Conservation (phyloP, 2,329 filamentous ascomycete species). For the Colletotrichum euphorbiae region DNA sequence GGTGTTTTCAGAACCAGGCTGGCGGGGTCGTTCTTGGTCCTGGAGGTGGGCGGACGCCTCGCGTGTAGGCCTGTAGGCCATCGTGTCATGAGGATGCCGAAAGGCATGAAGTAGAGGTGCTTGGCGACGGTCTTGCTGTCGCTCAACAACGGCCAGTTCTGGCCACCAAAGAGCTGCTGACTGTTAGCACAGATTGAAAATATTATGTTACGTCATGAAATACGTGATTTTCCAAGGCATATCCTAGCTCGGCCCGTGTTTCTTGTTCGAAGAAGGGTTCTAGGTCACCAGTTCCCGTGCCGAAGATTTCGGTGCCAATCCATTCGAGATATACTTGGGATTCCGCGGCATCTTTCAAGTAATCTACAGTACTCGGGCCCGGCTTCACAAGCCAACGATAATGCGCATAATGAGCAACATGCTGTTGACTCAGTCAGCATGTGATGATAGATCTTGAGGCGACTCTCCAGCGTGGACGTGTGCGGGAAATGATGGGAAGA, state of each 20-base stretch:
- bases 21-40: neutral
- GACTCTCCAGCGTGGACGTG: neutral
- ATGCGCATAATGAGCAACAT: constrained; percentile 20
- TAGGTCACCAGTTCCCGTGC: neutral
- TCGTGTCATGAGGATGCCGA: neutral
- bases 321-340: no score
- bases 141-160: constrained; percentile 7
- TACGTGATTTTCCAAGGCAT: constrained; percentile 44
- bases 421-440: neutral
- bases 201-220: neutral
- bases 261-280: constrained; percentile 46
- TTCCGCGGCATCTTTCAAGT: no score
- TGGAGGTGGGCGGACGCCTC: neutral
- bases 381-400: neutral
- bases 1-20: neutral
- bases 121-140: neutral
- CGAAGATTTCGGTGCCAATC: no score
- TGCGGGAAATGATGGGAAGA: neutral
- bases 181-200: neutral
- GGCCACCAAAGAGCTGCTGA: constrained; percentile 21
- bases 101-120: constrained; percentile 14
- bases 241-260: constrained; percentile 42
- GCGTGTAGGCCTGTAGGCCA: constrained; percentile 16
- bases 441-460: neutral
- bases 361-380: neutral